Percentiles rank a stretch among this genome's conserved stretches.
Conservation (phyloP, 257 asterid species). For the Leonotis leonurus region DNA sequence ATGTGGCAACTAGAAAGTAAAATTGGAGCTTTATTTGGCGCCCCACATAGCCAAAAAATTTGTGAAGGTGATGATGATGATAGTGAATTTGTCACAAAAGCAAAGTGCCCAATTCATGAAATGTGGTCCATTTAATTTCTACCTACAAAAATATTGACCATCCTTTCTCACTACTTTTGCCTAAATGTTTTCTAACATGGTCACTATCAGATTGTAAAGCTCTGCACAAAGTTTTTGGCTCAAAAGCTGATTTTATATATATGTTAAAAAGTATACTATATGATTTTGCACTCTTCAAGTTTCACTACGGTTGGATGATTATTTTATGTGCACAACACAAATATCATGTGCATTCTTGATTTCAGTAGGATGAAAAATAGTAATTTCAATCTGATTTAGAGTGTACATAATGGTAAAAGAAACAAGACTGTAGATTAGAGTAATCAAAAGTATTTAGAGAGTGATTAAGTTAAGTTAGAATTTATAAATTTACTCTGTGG, state of each 20-base stretch:
- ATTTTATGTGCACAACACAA: too few relatives aligned
- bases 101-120: conserved; percentile 15
- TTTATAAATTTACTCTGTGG: too few relatives aligned
- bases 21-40: background rate
- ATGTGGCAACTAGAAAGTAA: background rate
- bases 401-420: too few relatives aligned
- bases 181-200: background rate
- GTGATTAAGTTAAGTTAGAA: too few relatives aligned
- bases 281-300: background rate
- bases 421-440: too few relatives aligned
- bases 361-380: background rate
- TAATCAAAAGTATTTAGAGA: too few relatives aligned
- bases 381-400: background rate
- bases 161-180: conserved; percentile 12
- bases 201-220: conserved; percentile 18
- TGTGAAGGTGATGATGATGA: conserved; percentile 4
- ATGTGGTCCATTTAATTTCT: conserved; percentile 24
- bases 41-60: background rate
- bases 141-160: conserved; percentile 11
- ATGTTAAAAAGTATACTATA: too few relatives aligned
- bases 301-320: background rate
- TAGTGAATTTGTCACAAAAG: conserved; percentile 19
- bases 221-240: conserved; percentile 13
- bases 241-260: background rate
- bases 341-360: background rate